phyloP scores from a whole-genome alignment of 2,329 filamentous ascomycete species.

The Pleomassaria siparia region DNA sequence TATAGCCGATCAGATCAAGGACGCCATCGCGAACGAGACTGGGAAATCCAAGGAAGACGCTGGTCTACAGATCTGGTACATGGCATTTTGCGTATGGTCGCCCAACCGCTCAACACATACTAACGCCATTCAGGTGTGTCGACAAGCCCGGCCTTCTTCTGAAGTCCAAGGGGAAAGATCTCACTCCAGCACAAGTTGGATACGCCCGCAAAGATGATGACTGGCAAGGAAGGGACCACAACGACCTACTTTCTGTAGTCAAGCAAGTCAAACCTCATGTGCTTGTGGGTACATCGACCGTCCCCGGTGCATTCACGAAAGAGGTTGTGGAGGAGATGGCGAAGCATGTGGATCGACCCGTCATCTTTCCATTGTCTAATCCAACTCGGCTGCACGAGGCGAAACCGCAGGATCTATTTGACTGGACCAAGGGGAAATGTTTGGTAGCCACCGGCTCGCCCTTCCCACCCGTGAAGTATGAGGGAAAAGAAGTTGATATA shows the following conservation, averaged over 20 bases:
- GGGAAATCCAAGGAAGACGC: slow-evolving; percentile 72
- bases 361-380: slow-evolving; percentile 85
- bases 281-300: slow-evolving; percentile 80
- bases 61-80: slow-evolving; percentile 76
- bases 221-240: slow-evolving; percentile 61
- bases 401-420: slow-evolving; percentile 70
- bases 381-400: slow-evolving; percentile 84
- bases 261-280: slow-evolving; percentile 75
- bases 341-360: slow-evolving; percentile 70
- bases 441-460: slow-evolving; percentile 83
- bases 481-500: slow-evolving; percentile 57
- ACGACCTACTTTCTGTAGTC: slow-evolving; percentile 67
- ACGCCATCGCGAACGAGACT: slow-evolving; percentile 72
- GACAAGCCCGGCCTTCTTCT: slow-evolving; percentile 80
- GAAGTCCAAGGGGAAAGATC: slow-evolving; percentile 59
- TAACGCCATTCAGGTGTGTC: slow-evolving; percentile 61
- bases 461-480: slow-evolving; percentile 70
- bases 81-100: no score
- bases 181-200: slow-evolving; percentile 66
- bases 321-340: slow-evolving; percentile 76
- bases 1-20: slow-evolving; percentile 81
- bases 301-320: slow-evolving; percentile 73
- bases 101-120: not conserved
- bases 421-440: slow-evolving; percentile 77
- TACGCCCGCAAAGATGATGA: slow-evolving; percentile 67